Percentiles rank a stretch among this genome's conserved stretches.
phyloP scores from a whole-genome alignment of 345 rosid species.

The Populus deltoides region DNA sequence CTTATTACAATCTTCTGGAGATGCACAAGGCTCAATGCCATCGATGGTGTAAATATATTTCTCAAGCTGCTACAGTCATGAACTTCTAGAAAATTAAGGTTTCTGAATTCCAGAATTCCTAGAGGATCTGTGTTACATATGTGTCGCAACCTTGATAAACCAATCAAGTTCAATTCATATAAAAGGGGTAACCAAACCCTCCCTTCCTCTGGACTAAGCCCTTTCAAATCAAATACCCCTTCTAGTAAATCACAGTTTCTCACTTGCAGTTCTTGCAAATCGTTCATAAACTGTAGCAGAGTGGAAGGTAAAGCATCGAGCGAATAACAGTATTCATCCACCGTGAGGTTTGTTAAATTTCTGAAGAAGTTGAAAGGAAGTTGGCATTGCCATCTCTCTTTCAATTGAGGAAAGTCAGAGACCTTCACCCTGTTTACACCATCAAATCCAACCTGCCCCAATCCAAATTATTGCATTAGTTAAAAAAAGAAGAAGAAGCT shows the following conservation, averaged over 20 bases:
- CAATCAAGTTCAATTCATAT: too few relatives aligned
- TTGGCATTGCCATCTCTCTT: not conserved
- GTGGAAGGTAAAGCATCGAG: constrained; percentile 2
- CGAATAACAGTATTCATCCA: not conserved
- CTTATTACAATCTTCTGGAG: not conserved
- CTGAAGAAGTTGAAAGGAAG: not conserved
- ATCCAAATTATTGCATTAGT: not conserved
- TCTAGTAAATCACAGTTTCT: constrained; percentile 2
- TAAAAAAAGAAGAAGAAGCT: too few relatives aligned
- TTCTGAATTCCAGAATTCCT: not conserved
- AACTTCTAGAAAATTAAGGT: not conserved
- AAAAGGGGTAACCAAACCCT: too few relatives aligned
- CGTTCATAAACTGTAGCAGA: not conserved
- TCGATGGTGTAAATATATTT: constrained; percentile 1
- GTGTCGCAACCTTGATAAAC: not conserved
- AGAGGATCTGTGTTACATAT: not conserved
- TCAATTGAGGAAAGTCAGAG: not conserved
- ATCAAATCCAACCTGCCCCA: not conserved
- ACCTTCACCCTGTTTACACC: not conserved
- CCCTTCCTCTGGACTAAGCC: not conserved
- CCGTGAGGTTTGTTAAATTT: not conserved
- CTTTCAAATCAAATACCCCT: not conserved
- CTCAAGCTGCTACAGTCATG: constrained; percentile 7
- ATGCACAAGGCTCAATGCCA: not conserved
- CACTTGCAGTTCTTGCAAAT: constrained; percentile 1